Conservation (phyloP, 805 yeast genomes). For the Ogataea pini region DNA sequence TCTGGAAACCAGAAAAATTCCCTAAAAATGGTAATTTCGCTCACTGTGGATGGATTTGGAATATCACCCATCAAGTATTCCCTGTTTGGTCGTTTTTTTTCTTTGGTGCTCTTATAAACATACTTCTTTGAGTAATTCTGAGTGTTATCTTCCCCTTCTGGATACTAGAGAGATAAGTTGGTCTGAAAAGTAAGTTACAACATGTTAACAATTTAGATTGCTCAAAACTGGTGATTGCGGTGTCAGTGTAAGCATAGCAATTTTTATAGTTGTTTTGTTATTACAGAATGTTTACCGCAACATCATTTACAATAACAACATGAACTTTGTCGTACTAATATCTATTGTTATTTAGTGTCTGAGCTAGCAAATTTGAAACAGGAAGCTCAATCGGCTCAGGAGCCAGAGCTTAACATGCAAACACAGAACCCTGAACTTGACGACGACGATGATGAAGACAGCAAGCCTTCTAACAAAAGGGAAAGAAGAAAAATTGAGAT, state of each 20-base stretch:
- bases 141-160: slow-evolving; percentile 15
- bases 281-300: background rate
- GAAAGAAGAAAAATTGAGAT: slow-evolving; percentile 90
- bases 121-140: slow-evolving; percentile 22
- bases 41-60: slow-evolving; percentile 16
- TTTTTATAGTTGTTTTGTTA: background rate
- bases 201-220: background rate
- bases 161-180: slow-evolving; percentile 18
- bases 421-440: slow-evolving; percentile 37
- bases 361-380: slow-evolving; percentile 26
- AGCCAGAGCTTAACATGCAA: slow-evolving; percentile 24
- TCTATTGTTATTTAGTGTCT: slow-evolving; percentile 25
- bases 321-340: slow-evolving; percentile 14
- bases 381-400: slow-evolving; percentile 27
- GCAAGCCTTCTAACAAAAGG: slow-evolving; percentile 49
- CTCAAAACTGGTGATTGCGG: background rate
- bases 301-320: background rate
- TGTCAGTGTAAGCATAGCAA: background rate
- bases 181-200: slow-evolving; percentile 15
- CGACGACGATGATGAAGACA: slow-evolving; percentile 56
- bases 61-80: slow-evolving; percentile 20
- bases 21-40: slow-evolving; percentile 9
- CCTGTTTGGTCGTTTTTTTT: slow-evolving; percentile 24
- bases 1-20: slow-evolving; percentile 4
- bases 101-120: slow-evolving; percentile 16